Conservation (phyloP, 768 basidiomycete genomes). For the Saitozyma sp. region DNA sequence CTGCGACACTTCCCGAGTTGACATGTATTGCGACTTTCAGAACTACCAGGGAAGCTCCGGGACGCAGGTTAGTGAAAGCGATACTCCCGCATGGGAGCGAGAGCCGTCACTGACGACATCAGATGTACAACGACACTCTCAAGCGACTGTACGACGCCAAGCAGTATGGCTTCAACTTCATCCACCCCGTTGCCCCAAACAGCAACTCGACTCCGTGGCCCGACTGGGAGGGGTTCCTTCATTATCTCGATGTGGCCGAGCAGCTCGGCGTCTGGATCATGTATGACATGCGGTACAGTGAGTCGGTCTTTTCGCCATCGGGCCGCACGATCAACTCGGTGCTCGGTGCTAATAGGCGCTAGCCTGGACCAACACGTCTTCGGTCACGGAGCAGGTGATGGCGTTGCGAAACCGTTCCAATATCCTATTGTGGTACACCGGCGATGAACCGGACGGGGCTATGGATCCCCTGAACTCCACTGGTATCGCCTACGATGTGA, state of each 20-base stretch:
- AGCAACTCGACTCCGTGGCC: background rate
- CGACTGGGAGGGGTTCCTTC: constrained; percentile 53
- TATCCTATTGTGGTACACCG: constrained; percentile 66
- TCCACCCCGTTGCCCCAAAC: constrained; percentile 66
- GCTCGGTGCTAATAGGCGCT: constrained; percentile 42
- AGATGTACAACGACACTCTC: background rate
- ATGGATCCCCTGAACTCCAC: constrained; percentile 69
- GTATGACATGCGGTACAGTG: constrained; percentile 74
- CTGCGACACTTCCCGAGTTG: background rate
- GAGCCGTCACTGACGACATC: constrained; percentile 1
- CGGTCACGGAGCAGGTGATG: constrained; percentile 69
- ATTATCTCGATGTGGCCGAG: constrained; percentile 58
- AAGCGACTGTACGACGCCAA: constrained; percentile 10
- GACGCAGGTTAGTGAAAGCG: background rate
- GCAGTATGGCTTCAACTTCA: constrained; percentile 55
- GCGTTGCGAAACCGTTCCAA: constrained; percentile 67
- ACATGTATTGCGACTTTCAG: background rate
- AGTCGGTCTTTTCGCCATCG: constrained; percentile 1
- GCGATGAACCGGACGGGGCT: constrained; percentile 60
- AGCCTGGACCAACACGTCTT: constrained; percentile 67
- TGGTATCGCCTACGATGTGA: constrained; percentile 56
- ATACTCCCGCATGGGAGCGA: background rate
- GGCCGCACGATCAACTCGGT: background rate
- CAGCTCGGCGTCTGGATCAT: constrained; percentile 70
- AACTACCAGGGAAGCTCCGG: background rate